phyloP scores from a whole-genome alignment of 345 rosid genomes.

The Barbarea vulgaris region DNA sequence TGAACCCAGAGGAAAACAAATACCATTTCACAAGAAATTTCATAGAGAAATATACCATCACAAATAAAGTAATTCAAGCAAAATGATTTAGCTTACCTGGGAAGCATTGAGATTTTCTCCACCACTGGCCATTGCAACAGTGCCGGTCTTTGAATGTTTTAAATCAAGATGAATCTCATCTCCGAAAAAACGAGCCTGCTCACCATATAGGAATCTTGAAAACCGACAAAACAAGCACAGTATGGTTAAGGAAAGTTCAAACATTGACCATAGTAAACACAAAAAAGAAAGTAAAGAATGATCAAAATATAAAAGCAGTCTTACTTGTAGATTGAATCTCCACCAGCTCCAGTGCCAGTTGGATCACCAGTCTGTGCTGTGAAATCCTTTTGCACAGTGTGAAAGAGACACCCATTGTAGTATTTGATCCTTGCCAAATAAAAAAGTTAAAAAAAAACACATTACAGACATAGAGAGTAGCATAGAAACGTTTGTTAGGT shows the following conservation, averaged over 20 bases:
- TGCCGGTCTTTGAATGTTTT: constrained; percentile 81
- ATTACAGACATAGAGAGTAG: not conserved
- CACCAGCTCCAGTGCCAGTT: constrained; percentile 79
- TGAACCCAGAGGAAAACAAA: not conserved
- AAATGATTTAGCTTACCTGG: constrained; percentile 53
- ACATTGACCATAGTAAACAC: not conserved
- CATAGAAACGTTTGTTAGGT: not conserved
- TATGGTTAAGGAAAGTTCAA: not conserved
- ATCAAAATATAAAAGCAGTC: constrained; percentile 6
- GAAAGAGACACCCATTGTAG: constrained; percentile 83
- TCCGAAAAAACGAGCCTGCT: constrained; percentile 83
- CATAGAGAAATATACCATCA: not conserved
- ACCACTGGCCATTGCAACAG: constrained; percentile 95
- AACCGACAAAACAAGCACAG: not conserved
- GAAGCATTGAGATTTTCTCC: constrained; percentile 98
- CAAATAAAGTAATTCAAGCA: constrained; percentile 1
- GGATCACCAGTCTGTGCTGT: constrained; percentile 47
- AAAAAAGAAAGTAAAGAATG: constrained; percentile 1
- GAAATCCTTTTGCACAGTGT: constrained; percentile 89
- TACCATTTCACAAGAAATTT: not conserved
- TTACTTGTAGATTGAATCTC: constrained; percentile 90
- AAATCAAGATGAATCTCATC: constrained; percentile 91
- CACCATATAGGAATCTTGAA: constrained; percentile 79
- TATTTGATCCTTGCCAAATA: constrained; percentile 70
- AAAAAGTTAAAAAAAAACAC: not conserved